Evolutionary conservation across 257 asterid genomes (phyloP), one percentile per base, ranked within the genome.

Genomic region (Primulina huaijiensis): DNA sequence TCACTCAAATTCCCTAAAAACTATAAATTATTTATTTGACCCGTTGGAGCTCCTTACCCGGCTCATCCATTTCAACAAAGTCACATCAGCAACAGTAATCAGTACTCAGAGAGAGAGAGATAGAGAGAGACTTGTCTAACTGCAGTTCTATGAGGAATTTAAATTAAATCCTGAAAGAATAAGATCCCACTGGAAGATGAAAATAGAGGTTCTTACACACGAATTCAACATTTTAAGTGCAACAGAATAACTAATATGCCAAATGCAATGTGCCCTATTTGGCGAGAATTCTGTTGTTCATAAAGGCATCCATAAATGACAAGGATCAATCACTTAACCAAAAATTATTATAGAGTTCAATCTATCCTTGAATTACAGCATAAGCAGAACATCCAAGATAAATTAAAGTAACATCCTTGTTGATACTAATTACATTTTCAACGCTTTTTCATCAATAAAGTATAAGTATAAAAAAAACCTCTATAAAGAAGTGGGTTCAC

Each of bases 131-230:
- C n/a, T 58, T 37, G 6, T 76, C 2, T 9, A 72, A 50, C 37
- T 38, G 50, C 43, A 62, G n/a, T 12, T 40, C 52, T 40, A 10
- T 43, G 71, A 79, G 14, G 43, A 55, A 61, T 34, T 30, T 30
- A 56, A 31, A 16, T n/a, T 66, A 70, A 71, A 23, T 52, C 6
- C 21, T 10, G 21, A 57, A 19, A 59, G 65, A 60, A 31, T 16
- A 52, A 34, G 35, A 20, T 37, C 14, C 19, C 1, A 50, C 67
- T 19, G 20, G 38, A 43, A 37, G 50, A 35, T 38, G 50, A 53
- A 65, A 34, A 27, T 43, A 65, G 10, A 62, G 63, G 14, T 50
- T 40, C 6, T 53, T 31, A 60, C 71, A 58, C 12, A 27, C 2
- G 53, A 11, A 60, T 31, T 67, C 63, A 31, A 50, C 50, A 23